Evolutionary conservation across 2,329 filamentous ascomycete genomes (phyloP), one percentile per base, ranked within the genome.

Genomic region (Colletotrichum salicis): DNA sequence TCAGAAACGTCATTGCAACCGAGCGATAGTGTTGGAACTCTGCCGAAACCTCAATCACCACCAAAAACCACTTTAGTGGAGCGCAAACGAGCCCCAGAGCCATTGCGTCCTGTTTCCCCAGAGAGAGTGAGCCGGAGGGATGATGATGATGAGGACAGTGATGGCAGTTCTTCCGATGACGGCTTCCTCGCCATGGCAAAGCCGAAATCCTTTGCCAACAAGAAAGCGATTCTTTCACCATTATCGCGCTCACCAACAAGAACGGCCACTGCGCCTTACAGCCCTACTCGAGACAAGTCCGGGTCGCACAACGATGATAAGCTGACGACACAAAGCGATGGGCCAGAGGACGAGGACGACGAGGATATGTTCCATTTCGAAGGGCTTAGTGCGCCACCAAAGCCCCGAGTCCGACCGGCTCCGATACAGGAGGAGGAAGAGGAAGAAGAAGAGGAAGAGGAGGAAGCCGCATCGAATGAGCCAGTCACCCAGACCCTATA

Each of bases 361-460:
- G 83, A 84, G 35, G 84, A 83, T 8, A 76, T 87, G 74, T 87
- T 87, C 72, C 78, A 83, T 5, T 87, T 87, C 66, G 86, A 87
- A 62, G 80, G 80, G 1, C 75, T 80, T 11, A 79, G 76, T 56
- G 77, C 79, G n/a, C 75, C 78, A 15, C 77, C 77, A 19, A 78
- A 74, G 24, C 74, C 75, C 29, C 77, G 74, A 41, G 72, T 71
- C n/a, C 73, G 73, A 57, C 78, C 73, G 73, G 69, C 76, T 31
- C 73, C 75, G 73, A 72, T 79, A 74, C 67, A 79, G 22, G 79
- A 82, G 45, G 82, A 84, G 22, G 82, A 84, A n/a, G 82, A 84
- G 22, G 82, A 84, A 13, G 82, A 84, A 12, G 82, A 82, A 51
- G 79, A 75, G 15, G 76, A 77, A 4, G 77, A 79, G 35, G 76